Conservation (phyloP, 2,329 filamentous ascomycete species). For the Exophiala mesophila region DNA sequence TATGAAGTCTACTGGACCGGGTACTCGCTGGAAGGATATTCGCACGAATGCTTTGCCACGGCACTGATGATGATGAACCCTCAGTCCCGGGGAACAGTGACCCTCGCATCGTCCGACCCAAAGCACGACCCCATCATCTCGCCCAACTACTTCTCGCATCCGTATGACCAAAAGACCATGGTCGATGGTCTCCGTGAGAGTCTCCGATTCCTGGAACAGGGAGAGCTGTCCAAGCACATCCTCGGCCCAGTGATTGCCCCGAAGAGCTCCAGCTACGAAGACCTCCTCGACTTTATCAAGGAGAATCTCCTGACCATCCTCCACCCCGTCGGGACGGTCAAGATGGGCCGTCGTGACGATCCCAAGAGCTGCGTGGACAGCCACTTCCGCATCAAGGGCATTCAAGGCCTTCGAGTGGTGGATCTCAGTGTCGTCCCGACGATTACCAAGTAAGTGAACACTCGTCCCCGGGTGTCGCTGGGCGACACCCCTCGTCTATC, state of each 20-base stretch:
- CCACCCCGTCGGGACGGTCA: slow-evolving; percentile 54
- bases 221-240: slow-evolving; percentile 42
- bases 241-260: slow-evolving; percentile 41
- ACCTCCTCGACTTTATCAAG: slow-evolving; percentile 47
- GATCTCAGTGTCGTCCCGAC: slow-evolving; percentile 42
- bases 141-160: slow-evolving; percentile 48
- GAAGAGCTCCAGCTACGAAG: slow-evolving; percentile 47
- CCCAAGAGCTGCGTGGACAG: slow-evolving; percentile 45
- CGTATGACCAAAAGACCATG: slow-evolving; percentile 50
- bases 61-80: slow-evolving; percentile 48
- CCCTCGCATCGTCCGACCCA: slow-evolving; percentile 50
- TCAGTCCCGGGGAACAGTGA: slow-evolving; percentile 50
- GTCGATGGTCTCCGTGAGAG: slow-evolving; percentile 45
- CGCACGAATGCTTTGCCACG: slow-evolving; percentile 20
- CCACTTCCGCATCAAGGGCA: slow-evolving; percentile 34
- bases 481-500: neutral
- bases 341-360: slow-evolving; percentile 49
- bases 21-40: slow-evolving; percentile 10
- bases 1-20: slow-evolving; percentile 46
- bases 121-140: slow-evolving; percentile 48
- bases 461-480: too few relatives aligned
- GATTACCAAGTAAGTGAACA: slow-evolving; percentile 27
- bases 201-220: slow-evolving; percentile 37
- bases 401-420: slow-evolving; percentile 36
- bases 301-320: slow-evolving; percentile 44